A percentile compares a stretch with the other conserved stretches of the same genome.
These are phyloP conservation scores for Pseudonitzschia pungens DNA, from an alignment of 108 stramenopile genomes.

Conservation along the genomic window DNA sequence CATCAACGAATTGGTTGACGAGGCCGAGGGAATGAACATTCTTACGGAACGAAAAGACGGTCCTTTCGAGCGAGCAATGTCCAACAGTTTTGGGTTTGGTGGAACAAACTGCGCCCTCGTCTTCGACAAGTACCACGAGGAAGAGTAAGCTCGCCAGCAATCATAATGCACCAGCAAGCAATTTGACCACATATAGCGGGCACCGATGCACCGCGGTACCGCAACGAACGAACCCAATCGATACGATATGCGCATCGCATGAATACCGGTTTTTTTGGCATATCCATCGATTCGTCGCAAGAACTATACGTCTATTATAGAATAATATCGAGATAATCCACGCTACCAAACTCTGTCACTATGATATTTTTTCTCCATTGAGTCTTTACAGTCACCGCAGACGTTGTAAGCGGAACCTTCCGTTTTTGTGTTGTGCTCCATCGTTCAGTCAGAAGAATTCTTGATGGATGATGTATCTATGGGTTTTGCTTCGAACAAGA, in stretches of 20 bases:
- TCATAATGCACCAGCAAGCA: too few relatives aligned
- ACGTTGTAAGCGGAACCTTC: too few relatives aligned
- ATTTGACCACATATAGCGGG: too few relatives aligned
- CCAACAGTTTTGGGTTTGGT: conserved; percentile 99
- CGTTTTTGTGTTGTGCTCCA: too few relatives aligned
- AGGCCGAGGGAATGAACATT: conserved; percentile 93
- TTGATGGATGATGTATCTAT: too few relatives aligned
- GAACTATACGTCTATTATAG: background rate
- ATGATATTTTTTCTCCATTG: too few relatives aligned
- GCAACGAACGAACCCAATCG: too few relatives aligned
- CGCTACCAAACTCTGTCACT: background rate
- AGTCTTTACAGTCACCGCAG: too few relatives aligned
- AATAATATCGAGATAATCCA: background rate
- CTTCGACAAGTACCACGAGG: conserved; percentile 93
- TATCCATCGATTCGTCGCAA: background rate
- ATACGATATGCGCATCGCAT: background rate
- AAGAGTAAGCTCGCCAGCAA: background rate
- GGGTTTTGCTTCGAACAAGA: too few relatives aligned
- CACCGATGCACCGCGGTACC: too few relatives aligned
- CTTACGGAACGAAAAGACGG: conserved; percentile 89
- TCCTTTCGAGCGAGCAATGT: conserved; percentile 89
- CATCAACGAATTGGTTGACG: conserved; percentile 85
- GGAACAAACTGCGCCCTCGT: conserved; percentile 98
- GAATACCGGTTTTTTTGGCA: background rate
- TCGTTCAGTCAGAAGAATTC: too few relatives aligned